A percentile compares a stretch with the other conserved stretches of the same genome.
Evolutionary conservation across 2,329 filamentous ascomycete genomes (phyloP).

Genomic region (Drechslerella dactyloides): DNA sequence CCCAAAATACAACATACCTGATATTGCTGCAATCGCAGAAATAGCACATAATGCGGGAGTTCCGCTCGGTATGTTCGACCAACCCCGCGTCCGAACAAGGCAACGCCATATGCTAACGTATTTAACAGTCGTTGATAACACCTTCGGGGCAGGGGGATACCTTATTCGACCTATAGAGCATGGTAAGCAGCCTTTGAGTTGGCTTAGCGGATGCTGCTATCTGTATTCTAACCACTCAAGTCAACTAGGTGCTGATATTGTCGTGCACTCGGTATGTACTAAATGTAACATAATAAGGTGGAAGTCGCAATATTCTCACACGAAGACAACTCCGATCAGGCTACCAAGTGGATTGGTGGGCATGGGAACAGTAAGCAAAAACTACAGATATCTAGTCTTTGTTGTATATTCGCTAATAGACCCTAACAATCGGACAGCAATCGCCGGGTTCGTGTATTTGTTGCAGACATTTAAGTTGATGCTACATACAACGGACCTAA

Average conservation of each 20-base stretch:
- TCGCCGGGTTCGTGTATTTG: slow-evolving; percentile 14
- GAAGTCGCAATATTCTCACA: neutral
- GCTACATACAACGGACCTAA: neutral
- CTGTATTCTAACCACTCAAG: slow-evolving; percentile 1
- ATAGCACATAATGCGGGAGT: slow-evolving; percentile 73
- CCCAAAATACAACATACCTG: slow-evolving; percentile 88
- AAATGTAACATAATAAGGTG: neutral
- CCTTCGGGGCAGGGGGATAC: slow-evolving; percentile 91
- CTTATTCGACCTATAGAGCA: slow-evolving; percentile 85
- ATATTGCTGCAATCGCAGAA: slow-evolving; percentile 84
- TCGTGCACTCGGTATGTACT: slow-evolving; percentile 77
- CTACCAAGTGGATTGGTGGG: slow-evolving; percentile 82
- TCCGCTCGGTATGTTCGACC: slow-evolving; percentile 59
- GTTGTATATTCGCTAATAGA: neutral
- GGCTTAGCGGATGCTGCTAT: slow-evolving; percentile 13
- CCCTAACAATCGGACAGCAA: slow-evolving; percentile 12
- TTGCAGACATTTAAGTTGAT: too few relatives aligned
- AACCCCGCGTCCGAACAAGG: slow-evolving; percentile 49
- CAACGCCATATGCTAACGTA: slow-evolving; percentile 19
- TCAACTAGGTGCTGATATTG: slow-evolving; percentile 74
- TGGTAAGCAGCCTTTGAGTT: slow-evolving; percentile 57
- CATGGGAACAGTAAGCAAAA: slow-evolving; percentile 80
- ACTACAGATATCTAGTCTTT: too few relatives aligned
- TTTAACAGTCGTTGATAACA: slow-evolving; percentile 77
- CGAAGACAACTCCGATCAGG: slow-evolving; percentile 1